Evolutionary conservation across 306 rosid species (phyloP).

Genomic region (Acacia melanoxylon): DNA sequence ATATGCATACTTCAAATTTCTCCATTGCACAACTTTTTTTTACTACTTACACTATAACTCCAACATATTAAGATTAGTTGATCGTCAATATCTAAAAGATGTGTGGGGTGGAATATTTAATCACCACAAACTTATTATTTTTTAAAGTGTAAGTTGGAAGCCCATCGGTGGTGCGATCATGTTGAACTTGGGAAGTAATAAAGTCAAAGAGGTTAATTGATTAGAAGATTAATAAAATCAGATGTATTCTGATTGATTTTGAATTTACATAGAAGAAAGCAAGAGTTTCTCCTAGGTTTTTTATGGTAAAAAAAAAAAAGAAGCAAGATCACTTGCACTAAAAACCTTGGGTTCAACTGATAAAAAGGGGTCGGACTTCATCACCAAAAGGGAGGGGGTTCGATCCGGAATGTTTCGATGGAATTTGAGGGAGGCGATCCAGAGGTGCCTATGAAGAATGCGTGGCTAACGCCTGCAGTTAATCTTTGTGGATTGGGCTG

Average conservation of each 20-base stretch:
- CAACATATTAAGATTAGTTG: background rate
- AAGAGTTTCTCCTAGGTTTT: too few relatives aligned
- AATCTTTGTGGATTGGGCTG: too few relatives aligned
- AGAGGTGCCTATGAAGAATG: too few relatives aligned
- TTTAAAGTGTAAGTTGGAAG: background rate
- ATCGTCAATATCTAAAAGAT: background rate
- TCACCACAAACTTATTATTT: background rate
- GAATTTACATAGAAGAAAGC: background rate
- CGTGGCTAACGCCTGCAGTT: too few relatives aligned
- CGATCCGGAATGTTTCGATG: too few relatives aligned
- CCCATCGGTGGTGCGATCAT: background rate
- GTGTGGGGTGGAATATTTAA: background rate
- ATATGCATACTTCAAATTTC: background rate
- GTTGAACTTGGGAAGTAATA: background rate
- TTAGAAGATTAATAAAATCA: background rate
- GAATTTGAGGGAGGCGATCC: too few relatives aligned
- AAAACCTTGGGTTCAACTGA: too few relatives aligned
- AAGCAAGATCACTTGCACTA: background rate
- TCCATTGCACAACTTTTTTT: background rate
- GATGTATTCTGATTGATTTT: background rate
- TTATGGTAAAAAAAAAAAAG: too few relatives aligned
- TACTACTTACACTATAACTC: background rate
- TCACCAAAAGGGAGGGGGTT: too few relatives aligned
- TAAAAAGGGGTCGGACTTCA: too few relatives aligned
- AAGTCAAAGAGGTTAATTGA: background rate